A percentile compares a stretch with the other conserved stretches of the same genome.
Evolutionary conservation across 352 stramenopile species (phyloP).

Genomic region (Globisporangium cystogenes): DNA sequence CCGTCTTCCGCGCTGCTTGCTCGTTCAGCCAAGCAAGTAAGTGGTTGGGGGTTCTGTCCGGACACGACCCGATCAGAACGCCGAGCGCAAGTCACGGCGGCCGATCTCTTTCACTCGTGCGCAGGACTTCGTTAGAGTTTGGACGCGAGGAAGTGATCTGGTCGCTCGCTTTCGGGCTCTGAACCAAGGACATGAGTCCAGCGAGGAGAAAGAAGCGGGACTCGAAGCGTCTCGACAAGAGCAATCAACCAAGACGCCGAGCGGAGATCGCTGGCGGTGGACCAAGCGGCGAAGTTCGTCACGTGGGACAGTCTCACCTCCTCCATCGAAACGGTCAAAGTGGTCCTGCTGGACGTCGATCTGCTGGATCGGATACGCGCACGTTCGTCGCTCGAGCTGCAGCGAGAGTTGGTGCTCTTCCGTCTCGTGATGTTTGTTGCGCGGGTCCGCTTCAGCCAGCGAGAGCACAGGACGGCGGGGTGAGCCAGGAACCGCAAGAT

Average conservation of each 20-base stretch:
- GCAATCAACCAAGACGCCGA: too few species aligned
- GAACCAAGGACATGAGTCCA: background rate
- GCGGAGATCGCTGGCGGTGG: background rate
- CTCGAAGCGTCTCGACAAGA: too few species aligned
- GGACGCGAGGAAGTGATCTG: background rate
- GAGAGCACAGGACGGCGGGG: too few species aligned
- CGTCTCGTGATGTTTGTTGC: background rate
- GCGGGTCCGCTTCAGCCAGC: background rate
- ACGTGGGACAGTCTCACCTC: background rate
- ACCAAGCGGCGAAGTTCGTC: background rate
- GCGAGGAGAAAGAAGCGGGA: too few species aligned
- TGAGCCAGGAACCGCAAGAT: too few species aligned
- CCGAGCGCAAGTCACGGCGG: background rate
- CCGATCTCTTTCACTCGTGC: background rate
- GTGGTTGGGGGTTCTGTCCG: background rate
- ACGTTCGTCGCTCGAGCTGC: background rate
- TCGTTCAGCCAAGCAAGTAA: background rate
- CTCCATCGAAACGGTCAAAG: background rate
- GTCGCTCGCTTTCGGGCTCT: background rate
- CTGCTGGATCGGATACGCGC: too few species aligned
- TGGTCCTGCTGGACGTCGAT: too few species aligned
- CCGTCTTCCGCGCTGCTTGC: background rate
- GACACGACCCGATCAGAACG: background rate
- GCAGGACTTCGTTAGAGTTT: background rate
- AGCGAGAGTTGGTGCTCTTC: too few species aligned